These are phyloP conservation scores for Dendrocalamus latiflorus DNA, from an alignment of 202 grass and related monocot species.

Conservation along the genomic window DNA sequence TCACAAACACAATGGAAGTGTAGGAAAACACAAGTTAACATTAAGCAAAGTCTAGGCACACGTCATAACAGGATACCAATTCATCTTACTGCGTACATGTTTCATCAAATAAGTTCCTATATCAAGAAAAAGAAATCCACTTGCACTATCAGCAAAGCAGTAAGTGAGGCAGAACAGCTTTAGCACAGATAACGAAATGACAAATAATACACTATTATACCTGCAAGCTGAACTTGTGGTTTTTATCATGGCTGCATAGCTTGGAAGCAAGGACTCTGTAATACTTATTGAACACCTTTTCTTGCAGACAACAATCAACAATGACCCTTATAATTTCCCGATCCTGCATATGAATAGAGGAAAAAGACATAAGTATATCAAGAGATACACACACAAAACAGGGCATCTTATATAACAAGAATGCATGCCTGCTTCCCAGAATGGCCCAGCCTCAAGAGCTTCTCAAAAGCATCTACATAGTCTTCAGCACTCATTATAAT, in stretches of 20 bases:
- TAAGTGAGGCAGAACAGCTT: not conserved
- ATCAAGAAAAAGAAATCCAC: not conserved
- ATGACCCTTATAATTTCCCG: slow-evolving; percentile 90
- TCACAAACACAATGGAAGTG: too few species aligned
- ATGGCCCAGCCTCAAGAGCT: slow-evolving; percentile 78
- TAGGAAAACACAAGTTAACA: too few species aligned
- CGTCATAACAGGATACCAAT: too few species aligned
- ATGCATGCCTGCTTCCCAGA: slow-evolving; percentile 79
- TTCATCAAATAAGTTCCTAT: not conserved
- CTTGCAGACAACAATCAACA: slow-evolving; percentile 92
- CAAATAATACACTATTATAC: slow-evolving; percentile 10
- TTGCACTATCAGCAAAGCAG: not conserved
- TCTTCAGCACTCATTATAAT: slow-evolving; percentile 94
- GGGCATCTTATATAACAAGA: not conserved
- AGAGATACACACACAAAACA: not conserved
- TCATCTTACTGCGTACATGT: not conserved
- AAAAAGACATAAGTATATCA: slow-evolving; percentile 8
- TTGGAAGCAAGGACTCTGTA: slow-evolving; percentile 74
- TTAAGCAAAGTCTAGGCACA: too few species aligned
- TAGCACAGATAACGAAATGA: not conserved
- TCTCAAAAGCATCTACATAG: slow-evolving; percentile 94
- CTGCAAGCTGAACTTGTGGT: slow-evolving; percentile 92
- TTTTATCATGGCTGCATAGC: slow-evolving; percentile 86
- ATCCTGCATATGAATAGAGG: slow-evolving; percentile 46
- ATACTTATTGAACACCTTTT: slow-evolving; percentile 97